Base-by-base conservation (phyloP, 2,329 filamentous ascomycete species). In the Cladorrhinum sp. region DNA sequence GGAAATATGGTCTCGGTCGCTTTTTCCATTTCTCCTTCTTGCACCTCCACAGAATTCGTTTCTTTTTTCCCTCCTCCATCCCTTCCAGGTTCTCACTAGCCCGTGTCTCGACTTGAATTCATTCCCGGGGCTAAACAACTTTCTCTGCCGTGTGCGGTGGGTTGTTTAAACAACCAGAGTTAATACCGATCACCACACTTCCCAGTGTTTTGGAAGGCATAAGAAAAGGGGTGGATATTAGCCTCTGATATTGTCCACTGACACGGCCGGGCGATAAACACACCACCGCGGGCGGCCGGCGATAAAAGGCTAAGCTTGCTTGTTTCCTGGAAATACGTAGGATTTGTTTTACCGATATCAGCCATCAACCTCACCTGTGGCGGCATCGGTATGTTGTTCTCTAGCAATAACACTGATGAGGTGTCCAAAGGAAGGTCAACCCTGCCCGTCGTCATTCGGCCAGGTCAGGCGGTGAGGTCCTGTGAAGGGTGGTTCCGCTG, bases 161-260 rank as follows among this genome's bases (percentile, higher is more conserved):
- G 23, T 55, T 60, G 59, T 58, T 56, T 62, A 62, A 57, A 45
- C 25, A 29, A 29, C 25, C 25, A 29, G 51, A 50, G 50, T 51
- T 57, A 41, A 64, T 64, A 58, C 59, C 54, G 59, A 62, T 64
- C 59, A 55, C 58, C 59, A 49, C 51, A 60, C 55, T 36, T 58
- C 51, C 55, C 61, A 58, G 18, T 24, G 24, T 56, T 58, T 55
- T 53, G 50, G 24, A 50, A 24, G 49, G 49, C 24, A 38, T 50
- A 10, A 36, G 23, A 41, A 18, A 22, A 29, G 55, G 4, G 41
- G 18, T 49, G 45, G 41, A 60, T 55, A 58, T 59, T 60, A 58
- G 58, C 61, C 61, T 53, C 58, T 41, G 45, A 53, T 45, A 61
- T 61, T 57, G 50, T 27, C 32, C 9, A 36, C 16, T 13, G 41